Base-by-base conservation (phyloP, 169 alveolate species). In the Plasmodium ovale region DNA sequence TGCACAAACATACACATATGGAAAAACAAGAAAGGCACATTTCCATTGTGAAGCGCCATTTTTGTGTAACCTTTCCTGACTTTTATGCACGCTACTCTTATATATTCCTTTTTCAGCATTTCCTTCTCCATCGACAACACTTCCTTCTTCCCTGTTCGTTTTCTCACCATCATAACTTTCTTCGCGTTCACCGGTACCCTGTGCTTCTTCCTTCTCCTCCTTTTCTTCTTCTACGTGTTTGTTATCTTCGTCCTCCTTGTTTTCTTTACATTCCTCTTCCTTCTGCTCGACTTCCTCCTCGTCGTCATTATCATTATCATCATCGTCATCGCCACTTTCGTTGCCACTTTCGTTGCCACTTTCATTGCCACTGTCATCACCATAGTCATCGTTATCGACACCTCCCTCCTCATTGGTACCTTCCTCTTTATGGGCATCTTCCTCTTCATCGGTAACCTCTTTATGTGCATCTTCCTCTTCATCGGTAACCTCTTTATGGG, bases 11-110 rank as follows among this genome's bases (percentile, higher is more conserved):
- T 27, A 72, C 29, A 33, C 25, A 16, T 33, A 21, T 39, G n/a
- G n/a, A n/a, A n/a, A n/a, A n/a, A n/a, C n/a, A n/a, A n/a, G n/a
- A n/a, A n/a, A n/a, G n/a, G n/a, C n/a, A n/a, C n/a, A n/a, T n/a
- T n/a, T n/a, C n/a, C n/a, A n/a, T n/a, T n/a, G n/a, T n/a, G n/a
- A n/a, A n/a, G 9, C 29, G 49, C 27, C n/a, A 31, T 35, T 68
- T 65, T 27, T 21, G 21, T 29, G 35, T 79, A 4, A 79, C 89
- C 89, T 79, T 27, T 79, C 65, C 23, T 64, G 84, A 64, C 33
- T 79, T 51, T 64, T 79, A 70, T 64, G 16, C 54, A 72, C 12
- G 54, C 87, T 72, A 47, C 71, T 72, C 27, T 72, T 25, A 19
- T 70, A 29, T 19, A 23, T 29, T 35, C 16, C 82, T 6, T 69